Percentiles rank a stretch among this genome's conserved stretches.
Evolutionary conservation across 495 filamentous ascomycete species (phyloP).

Genomic region (Penicillium tannophilum): DNA sequence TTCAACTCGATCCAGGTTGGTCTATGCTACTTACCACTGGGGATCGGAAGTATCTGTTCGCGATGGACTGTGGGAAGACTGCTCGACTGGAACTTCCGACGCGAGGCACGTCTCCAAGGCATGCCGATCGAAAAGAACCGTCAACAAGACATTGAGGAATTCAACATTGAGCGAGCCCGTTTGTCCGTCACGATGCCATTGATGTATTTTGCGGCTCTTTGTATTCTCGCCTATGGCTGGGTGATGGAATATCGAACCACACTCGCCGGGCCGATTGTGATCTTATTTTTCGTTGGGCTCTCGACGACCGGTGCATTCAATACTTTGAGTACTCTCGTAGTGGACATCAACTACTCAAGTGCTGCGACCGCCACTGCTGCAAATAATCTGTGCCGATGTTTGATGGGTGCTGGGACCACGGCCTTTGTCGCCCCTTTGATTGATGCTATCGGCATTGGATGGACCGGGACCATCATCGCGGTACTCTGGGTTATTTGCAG

Average conservation of each 20-base stretch:
- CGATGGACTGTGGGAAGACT: constrained; percentile 38
- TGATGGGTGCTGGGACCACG: constrained; percentile 45
- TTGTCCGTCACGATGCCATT: constrained; percentile 40
- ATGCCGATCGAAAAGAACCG: constrained; percentile 38
- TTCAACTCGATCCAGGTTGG: constrained; percentile 47
- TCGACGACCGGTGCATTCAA: constrained; percentile 23
- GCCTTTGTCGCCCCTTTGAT: constrained; percentile 45
- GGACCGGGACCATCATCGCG: constrained; percentile 47
- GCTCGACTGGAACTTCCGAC: constrained; percentile 47
- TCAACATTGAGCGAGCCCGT: constrained; percentile 40
- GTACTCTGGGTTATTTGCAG: constrained; percentile 32
- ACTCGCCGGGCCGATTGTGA: constrained; percentile 41
- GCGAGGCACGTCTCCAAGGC: constrained; percentile 32
- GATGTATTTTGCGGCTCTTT: constrained; percentile 30
- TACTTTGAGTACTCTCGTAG: constrained; percentile 41
- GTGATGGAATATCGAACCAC: constrained; percentile 36
- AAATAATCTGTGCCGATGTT: constrained; percentile 49
- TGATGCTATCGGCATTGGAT: constrained; percentile 48
- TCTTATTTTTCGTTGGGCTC: constrained; percentile 46
- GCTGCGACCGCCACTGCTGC: constrained; percentile 50
- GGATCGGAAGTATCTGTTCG: constrained; percentile 39
- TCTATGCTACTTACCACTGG: constrained; percentile 50
- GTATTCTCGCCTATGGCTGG: constrained; percentile 51
- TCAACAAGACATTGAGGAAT: constrained; percentile 42
- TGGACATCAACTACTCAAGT: constrained; percentile 44